Conservation (phyloP, 306 rosid species). For the Prunus persica region Prunus_persica_NCBIv2 NC_034014.1:25386501-25387000, state of each 20-base stretch:
- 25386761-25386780: constrained; percentile 19
- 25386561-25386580: not conserved
- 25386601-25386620: no score
- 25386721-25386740: constrained; percentile 32
- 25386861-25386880: constrained; percentile 55
- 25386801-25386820: constrained; percentile 36
- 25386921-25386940: constrained; percentile 49
- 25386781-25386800: constrained; percentile 47
- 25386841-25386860: constrained; percentile 55
- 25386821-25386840: constrained; percentile 39
- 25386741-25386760: constrained; percentile 35
- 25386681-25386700: no score
- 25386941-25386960: constrained; percentile 32
- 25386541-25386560: not conserved
- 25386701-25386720: constrained; percentile 19
- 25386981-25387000: constrained; percentile 48
- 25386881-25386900: constrained; percentile 54
- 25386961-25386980: constrained; percentile 47
- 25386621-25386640: no score
- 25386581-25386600: not conserved
- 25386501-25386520: not conserved
- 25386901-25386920: constrained; percentile 50
- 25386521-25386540: not conserved
- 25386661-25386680: not conserved
- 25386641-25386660: not conserved